Evolutionary conservation across 495 filamentous ascomycete species (phyloP), one percentile per base, ranked within the genome.

Genomic region (Talaromyces stipitatus): DNA sequence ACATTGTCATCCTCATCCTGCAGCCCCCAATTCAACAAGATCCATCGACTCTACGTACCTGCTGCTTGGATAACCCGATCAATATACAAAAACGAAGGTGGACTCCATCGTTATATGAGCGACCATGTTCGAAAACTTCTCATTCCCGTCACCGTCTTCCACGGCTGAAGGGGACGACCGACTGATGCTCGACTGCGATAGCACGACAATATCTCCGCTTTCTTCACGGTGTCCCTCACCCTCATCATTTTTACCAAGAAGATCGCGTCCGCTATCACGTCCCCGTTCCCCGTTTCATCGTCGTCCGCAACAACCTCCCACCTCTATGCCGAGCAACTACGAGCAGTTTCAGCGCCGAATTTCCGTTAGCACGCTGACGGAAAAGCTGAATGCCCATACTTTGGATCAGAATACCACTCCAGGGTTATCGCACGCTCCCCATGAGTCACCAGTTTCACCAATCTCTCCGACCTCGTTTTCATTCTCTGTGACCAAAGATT

Each of bases 211-310:
- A 52, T 78, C 75, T 16, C 75, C 75, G 2, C 46, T 78, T 46
- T 78, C 75, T 29, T 78, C 75, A 18, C 75, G 72, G 30, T 78
- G 73, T 59, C 71, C 75, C 1, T 78, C 75, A 28, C 75, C 75
- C n/a, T 68, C 67, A 38, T 69, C 72, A 7, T 55, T 16, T 55
- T 26, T 55, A 55, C 59, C 59, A 32, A 62, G 18, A 28, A 60
- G 11, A 7, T 12, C 27, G 1, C 69, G 66, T 43, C 63, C 62
- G 11, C 54, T 69, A 7, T 66, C 70, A 7, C 74, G 67, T 30
- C 66, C 69, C 7, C 67, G 70, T 54, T 69, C 69, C 24, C 69
- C 71, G 60, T 72, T 68, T 58, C 69, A 69, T 26, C 68, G 66
- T 22, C 65, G 67, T 26, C 69, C 66, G 48, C 71, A 50, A 50